These are phyloP conservation scores for Amoebophrya sp. DNA, from an alignment of 169 alveolate genomes.

Conservation along the genomic window DNA sequence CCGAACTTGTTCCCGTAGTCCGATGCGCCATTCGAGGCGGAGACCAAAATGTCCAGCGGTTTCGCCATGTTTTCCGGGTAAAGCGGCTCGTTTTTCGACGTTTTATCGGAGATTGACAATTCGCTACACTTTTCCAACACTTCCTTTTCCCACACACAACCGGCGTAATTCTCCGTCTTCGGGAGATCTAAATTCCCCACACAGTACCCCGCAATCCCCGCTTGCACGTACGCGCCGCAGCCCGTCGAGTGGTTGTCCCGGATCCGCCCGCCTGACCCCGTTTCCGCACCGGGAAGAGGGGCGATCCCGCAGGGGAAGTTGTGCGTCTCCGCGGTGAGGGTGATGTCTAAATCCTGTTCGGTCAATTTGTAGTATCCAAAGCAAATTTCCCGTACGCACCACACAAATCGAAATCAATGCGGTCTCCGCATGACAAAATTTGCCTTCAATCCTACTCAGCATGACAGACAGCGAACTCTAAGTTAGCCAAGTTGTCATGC, in stretches of 20 bases:
- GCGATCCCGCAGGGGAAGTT: constrained; percentile 54
- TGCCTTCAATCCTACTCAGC: too few species aligned
- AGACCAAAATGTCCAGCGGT: constrained; percentile 36
- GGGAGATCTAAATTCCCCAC: constrained; percentile 32
- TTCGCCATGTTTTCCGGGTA: constrained; percentile 30
- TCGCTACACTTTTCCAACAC: too few species aligned
- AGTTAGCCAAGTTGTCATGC: too few species aligned
- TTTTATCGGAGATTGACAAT: background rate
- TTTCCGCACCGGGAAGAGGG: constrained; percentile 49
- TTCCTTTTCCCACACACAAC: background rate
- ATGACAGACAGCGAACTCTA: too few species aligned
- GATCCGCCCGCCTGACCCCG: constrained; percentile 39
- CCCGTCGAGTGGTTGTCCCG: constrained; percentile 35
- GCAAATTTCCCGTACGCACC: too few species aligned
- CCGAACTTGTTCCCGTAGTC: constrained; percentile 55
- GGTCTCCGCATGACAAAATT: too few species aligned
- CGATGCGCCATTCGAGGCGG: constrained; percentile 50
- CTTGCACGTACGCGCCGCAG: constrained; percentile 23
- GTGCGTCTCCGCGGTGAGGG: constrained; percentile 51
- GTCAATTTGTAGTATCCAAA: background rate
- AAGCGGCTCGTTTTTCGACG: background rate
- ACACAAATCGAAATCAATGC: too few species aligned
- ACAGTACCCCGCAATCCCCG: constrained; percentile 41
- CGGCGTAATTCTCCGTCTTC: too few species aligned
- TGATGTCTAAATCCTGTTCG: constrained; percentile 42